These are phyloP conservation scores for Lodderomyces theae DNA, from an alignment of 1,139 yeast genomes.

Conservation along the genomic window DNA sequence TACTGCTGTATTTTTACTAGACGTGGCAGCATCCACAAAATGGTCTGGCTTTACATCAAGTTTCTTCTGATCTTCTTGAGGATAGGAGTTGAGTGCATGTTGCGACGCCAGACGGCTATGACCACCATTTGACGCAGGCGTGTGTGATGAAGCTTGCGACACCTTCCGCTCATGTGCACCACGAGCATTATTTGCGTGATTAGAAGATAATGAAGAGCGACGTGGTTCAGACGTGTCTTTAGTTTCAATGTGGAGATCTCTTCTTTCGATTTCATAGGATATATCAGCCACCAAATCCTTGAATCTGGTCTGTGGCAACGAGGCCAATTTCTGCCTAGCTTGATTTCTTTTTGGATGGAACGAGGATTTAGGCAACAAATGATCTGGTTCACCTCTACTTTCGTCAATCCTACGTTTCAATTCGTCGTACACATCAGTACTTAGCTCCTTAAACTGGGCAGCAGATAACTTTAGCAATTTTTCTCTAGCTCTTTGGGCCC, in stretches of 20 bases:
- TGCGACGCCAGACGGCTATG: constrained; percentile 12
- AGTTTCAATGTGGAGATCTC: constrained; percentile 48
- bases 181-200: constrained; percentile 3
- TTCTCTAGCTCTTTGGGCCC: constrained; percentile 79
- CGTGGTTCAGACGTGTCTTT: constrained; percentile 5
- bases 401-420: constrained; percentile 68
- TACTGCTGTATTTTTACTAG: constrained; percentile 17
- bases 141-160: constrained; percentile 10
- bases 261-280: constrained; percentile 77
- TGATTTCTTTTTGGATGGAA: constrained; percentile 95
- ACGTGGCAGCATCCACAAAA: constrained; percentile 9
- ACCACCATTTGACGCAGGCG: constrained; percentile 8
- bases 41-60: constrained; percentile 10
- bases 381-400: constrained; percentile 55
- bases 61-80: constrained; percentile 7
- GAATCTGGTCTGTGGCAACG: constrained; percentile 78
- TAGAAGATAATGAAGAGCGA: constrained; percentile 9
- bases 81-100: constrained; percentile 6
- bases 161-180: constrained; percentile 9
- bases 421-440: constrained; percentile 94
- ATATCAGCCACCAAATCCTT: constrained; percentile 91
- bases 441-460: constrained; percentile 85
- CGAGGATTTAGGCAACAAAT: constrained; percentile 62
- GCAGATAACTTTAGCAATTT: constrained; percentile 74
- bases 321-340: constrained; percentile 88